Evolutionary conservation across 139 green algal genomes (phyloP).

Genomic region (Chlorella vulgaris): DNA sequence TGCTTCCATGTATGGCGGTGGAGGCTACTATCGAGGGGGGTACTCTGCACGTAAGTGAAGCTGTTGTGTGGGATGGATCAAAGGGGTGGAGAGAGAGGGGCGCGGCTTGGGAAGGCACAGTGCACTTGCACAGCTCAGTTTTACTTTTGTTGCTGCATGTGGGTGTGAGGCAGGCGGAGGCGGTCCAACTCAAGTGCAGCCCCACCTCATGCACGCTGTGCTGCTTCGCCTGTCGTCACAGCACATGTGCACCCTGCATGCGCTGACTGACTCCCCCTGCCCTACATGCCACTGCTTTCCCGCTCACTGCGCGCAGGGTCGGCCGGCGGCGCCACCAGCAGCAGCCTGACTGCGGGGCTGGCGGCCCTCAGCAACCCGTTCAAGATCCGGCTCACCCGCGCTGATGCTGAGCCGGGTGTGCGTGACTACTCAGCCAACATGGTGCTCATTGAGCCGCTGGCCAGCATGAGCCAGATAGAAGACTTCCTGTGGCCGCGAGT

Average conservation of each 20-base stretch:
- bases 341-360: slow-evolving; percentile 71
- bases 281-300: not conserved
- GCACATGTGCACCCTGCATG: too few species aligned
- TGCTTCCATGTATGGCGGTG: not conserved
- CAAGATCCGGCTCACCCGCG: slow-evolving; percentile 82
- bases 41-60: not conserved
- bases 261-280: too few species aligned
- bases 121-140: too few species aligned
- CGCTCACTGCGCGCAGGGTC: not conserved
- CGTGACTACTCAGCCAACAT: slow-evolving; percentile 89
- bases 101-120: too few species aligned
- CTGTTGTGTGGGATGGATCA: not conserved
- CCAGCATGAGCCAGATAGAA: slow-evolving; percentile 91
- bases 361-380: slow-evolving; percentile 86
- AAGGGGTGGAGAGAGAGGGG: too few species aligned
- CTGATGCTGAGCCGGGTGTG: slow-evolving; percentile 44
- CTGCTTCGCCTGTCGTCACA: too few species aligned
- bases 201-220: too few species aligned
- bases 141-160: too few species aligned
- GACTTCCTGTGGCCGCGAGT: slow-evolving; percentile 95
- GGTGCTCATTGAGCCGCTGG: slow-evolving; percentile 96
- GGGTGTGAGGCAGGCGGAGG: too few species aligned
- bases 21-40: not conserved
- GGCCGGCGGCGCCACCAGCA: slow-evolving; percentile 3
- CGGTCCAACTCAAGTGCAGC: too few species aligned